Conservation (phyloP, 148 eudicot genomes). For the Heliosperma pusillum region DNA sequence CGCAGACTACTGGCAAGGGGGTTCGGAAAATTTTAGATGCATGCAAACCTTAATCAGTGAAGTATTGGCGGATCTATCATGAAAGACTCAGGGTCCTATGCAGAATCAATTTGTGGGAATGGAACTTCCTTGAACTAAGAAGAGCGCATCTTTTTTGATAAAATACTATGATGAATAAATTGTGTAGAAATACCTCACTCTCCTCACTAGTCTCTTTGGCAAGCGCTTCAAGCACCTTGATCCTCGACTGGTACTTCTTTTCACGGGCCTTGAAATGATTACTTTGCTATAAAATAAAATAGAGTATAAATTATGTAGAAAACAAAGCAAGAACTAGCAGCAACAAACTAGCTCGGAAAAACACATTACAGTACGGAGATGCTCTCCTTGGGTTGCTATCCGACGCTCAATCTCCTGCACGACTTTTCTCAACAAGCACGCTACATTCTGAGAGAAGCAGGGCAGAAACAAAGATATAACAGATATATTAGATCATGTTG, state of each 20-base stretch:
- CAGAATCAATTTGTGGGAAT: too few species aligned
- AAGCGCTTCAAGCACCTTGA: conserved; percentile 86
- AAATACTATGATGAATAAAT: not conserved
- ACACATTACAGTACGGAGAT: conserved; percentile 68
- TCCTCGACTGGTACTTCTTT: conserved; percentile 84
- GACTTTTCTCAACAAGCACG: conserved; percentile 84
- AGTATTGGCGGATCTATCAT: not conserved
- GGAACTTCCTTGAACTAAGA: too few species aligned
- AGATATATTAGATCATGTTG: not conserved
- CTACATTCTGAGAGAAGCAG: conserved; percentile 56
- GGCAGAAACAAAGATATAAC: not conserved
- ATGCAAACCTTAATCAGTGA: not conserved
- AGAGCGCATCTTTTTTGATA: too few species aligned
- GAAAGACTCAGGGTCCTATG: too few species aligned
- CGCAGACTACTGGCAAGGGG: not conserved
- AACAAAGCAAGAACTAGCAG: not conserved
- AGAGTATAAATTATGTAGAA: not conserved
- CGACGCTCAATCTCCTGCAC: conserved; percentile 95
- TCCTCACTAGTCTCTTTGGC: conserved; percentile 80
- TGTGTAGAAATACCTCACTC: conserved; percentile 52
- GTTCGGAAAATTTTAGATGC: not conserved
- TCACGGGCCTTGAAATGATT: conserved; percentile 82
- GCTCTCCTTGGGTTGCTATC: conserved; percentile 87
- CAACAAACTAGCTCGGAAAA: not conserved
- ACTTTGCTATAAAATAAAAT: conserved; percentile 57